Evolutionary conservation across 1,284 basidiomycete species (phyloP), one percentile per base, ranked within the genome.

Genomic region (Hypsizygus ulmarius): DNA sequence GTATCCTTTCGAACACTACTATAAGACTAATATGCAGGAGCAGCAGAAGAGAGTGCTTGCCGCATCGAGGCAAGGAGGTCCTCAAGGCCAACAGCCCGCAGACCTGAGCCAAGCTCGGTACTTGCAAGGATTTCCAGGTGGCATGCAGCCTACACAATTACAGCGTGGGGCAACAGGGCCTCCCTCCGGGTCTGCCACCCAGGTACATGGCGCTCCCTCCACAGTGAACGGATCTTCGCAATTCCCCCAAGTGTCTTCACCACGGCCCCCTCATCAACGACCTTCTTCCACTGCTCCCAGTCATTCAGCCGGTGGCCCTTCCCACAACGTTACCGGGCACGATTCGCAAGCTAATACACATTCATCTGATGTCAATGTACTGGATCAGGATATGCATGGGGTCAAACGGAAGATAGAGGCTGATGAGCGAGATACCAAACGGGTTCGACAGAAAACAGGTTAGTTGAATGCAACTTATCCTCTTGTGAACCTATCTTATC

Each of bases 401-500:
- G 71, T 81, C 47, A 90, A 90, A 62, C 72, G 88, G 54, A 89
- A 87, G 61, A 66, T 82, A 51, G 81, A 82, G 43, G 70, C 70
- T n/a, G 82, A 83, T 41, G 85, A 86, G 48, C 64, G 66, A 34
- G 82, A 86, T 45, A 71, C 65, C 40, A 90, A 90, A 65, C 77
- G 87, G 55, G 77, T 67, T 39, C 75, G 84, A 58, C 77, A 82
- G 64, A 87, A 81, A 69, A 87, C 76, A 56, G 83, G 87, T 86
- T 57, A 59, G 73, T 64, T 36, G 37, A 47, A 38, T 25, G 25
- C 16, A 3, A 18, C 18, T 25, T 45, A 19, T 21, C 25, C 12
- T 32, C 32, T 42, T 29, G 3, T 16, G 15, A 15, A 15, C 49
- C 41, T 35, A 39, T 34, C 47, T 47, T 37, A 47, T 54, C 38